phyloP scores from a whole-genome alignment of 352 stramenopile species.

The Blastocystis hominis region DNA sequence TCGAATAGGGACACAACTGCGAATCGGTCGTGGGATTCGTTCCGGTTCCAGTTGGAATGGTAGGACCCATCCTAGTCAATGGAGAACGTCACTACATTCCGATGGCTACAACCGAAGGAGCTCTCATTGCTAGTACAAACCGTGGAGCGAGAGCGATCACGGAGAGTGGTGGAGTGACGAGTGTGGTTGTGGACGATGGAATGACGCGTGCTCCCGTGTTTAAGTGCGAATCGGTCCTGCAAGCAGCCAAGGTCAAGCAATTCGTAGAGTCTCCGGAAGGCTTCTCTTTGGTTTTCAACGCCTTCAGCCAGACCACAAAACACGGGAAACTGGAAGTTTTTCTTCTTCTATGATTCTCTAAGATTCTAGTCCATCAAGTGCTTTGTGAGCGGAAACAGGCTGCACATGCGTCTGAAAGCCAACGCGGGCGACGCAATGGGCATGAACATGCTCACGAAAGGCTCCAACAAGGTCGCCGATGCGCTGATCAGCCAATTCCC shows the following conservation, averaged over 20 bases:
- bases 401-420: conserved; percentile 76
- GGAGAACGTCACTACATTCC: conserved; percentile 73
- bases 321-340: conserved; percentile 71
- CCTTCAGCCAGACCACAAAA: conserved; percentile 76
- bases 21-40: conserved; percentile 81
- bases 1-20: conserved; percentile 73
- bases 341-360: background rate
- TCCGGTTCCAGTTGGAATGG: conserved; percentile 75
- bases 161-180: conserved; percentile 66
- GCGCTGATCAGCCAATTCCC: conserved; percentile 69
- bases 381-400: conserved; percentile 73
- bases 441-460: conserved; percentile 86
- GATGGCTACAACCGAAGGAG: conserved; percentile 81
- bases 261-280: conserved; percentile 66
- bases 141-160: conserved; percentile 73
- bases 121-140: conserved; percentile 76
- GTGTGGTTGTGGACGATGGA: conserved; percentile 71
- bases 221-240: conserved; percentile 64
- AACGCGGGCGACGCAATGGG: conserved; percentile 81
- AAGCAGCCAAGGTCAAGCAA: conserved; percentile 64
- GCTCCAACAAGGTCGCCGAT: conserved; percentile 71
- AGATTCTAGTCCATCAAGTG: conserved; percentile 62
- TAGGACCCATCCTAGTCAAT: conserved; percentile 76
- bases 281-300: conserved; percentile 68
- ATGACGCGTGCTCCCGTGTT: conserved; percentile 79